These are phyloP conservation scores for Boletus chippewaensis DNA, from an alignment of 1,284 basidiomycete species.

Conservation along the genomic window DNA sequence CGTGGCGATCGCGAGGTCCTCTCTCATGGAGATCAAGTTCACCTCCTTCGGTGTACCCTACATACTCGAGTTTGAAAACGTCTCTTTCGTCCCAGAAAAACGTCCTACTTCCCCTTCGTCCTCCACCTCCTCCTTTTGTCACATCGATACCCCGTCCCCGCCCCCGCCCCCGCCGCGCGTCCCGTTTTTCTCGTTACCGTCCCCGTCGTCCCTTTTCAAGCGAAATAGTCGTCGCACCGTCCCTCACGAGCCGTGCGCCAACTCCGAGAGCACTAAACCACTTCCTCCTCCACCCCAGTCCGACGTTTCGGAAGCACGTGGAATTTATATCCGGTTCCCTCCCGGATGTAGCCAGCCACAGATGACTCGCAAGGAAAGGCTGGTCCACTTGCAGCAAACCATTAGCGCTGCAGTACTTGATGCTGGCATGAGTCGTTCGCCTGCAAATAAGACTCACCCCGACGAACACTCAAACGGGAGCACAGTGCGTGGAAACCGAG, in stretches of 20 bases:
- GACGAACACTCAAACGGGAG: conserved; percentile 11
- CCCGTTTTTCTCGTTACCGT: conserved; percentile 16
- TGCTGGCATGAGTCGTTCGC: conserved; percentile 43
- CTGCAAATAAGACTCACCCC: conserved; percentile 14
- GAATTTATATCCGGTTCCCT: conserved; percentile 38
- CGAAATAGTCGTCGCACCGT: conserved; percentile 10
- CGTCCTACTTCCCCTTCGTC: conserved; percentile 7
- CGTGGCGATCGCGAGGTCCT: conserved; percentile 12
- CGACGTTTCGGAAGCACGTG: conserved; percentile 14
- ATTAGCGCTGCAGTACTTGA: conserved; percentile 42
- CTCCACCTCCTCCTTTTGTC: conserved; percentile 26
- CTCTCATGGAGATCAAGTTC: conserved; percentile 1
- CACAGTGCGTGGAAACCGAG: conserved; percentile 13
- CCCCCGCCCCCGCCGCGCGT: conserved; percentile 12
- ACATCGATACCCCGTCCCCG: conserved; percentile 19
- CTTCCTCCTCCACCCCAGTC: conserved; percentile 16
- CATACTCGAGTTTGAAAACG: conserved; percentile 39
- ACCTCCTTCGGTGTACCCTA: conserved; percentile 35
- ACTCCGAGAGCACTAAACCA: conserved; percentile 13
- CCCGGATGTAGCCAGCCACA: conserved; percentile 3
- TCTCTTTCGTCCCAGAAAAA: conserved; percentile 28
- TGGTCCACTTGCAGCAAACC: conserved; percentile 36
- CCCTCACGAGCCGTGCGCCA: no score
- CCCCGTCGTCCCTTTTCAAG: conserved; percentile 24
- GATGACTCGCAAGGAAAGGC: conserved; percentile 28